Percentiles rank a stretch among this genome's conserved stretches.
Evolutionary conservation across 2,329 filamentous ascomycete species (phyloP).

Genomic region (Epichloe typhina): DNA sequence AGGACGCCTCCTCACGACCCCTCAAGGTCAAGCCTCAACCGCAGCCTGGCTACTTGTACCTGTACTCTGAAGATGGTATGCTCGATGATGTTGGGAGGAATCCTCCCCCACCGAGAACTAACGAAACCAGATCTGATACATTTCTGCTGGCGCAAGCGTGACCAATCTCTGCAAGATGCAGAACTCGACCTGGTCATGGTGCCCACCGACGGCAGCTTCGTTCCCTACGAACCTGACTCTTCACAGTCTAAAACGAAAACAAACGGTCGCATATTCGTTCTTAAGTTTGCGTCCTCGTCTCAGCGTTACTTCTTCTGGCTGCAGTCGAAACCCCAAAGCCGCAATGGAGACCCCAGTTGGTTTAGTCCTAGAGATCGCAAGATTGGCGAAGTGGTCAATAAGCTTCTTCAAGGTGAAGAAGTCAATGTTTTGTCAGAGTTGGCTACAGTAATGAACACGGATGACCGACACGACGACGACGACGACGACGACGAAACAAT

Average conservation of each 20-base stretch:
- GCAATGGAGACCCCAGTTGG: constrained; percentile 55
- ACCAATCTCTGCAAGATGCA: constrained; percentile 54
- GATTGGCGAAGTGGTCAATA: constrained; percentile 77
- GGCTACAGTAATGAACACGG: constrained; percentile 42
- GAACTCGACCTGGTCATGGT: constrained; percentile 91
- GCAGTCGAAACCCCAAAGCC: constrained; percentile 74
- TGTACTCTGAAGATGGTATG: constrained; percentile 79
- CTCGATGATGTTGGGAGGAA: not conserved
- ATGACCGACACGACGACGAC: constrained; percentile 41
- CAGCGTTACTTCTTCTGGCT: constrained; percentile 93
- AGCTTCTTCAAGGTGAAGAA: constrained; percentile 76
- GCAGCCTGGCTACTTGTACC: constrained; percentile 76
- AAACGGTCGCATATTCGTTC: constrained; percentile 80
- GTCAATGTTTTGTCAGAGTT: constrained; percentile 67
- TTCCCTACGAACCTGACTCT: constrained; percentile 56
- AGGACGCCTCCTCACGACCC: constrained; percentile 22
- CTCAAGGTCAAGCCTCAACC: constrained; percentile 60
- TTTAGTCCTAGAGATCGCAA: constrained; percentile 78
- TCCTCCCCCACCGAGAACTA: not conserved
- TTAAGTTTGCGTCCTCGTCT: constrained; percentile 89
- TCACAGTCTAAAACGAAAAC: constrained; percentile 48
- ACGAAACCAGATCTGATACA: constrained; percentile 64
- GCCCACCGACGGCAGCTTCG: constrained; percentile 75
- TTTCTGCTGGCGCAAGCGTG: constrained; percentile 91
- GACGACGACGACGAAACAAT: constrained; percentile 35